A percentile compares a stretch with the other conserved stretches of the same genome.
Evolutionary conservation across 192 early-diverging fungal genomes (phyloP).

Genomic region (Spinellus fusiger): DNA sequence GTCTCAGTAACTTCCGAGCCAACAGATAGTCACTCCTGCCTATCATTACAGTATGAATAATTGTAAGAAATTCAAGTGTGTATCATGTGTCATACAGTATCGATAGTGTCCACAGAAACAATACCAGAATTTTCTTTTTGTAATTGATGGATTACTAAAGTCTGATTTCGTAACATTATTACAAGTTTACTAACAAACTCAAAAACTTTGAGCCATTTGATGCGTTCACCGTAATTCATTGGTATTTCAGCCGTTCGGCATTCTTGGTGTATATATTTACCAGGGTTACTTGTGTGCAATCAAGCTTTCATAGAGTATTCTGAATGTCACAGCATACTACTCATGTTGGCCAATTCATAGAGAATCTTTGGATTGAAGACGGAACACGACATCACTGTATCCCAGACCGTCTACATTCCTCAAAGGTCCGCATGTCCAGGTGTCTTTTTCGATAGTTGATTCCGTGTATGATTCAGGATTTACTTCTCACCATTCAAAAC

Average conservation of each 20-base stretch:
- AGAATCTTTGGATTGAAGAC: no score
- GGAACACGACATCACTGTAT: not conserved
- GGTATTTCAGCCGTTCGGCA: slow-evolving; percentile 8
- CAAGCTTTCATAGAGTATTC: no score
- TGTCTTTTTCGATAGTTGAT: not conserved
- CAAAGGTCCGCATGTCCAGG: not conserved
- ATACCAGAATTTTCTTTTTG: slow-evolving; percentile 17
- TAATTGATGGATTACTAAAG: slow-evolving; percentile 8
- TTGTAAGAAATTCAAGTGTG: not conserved
- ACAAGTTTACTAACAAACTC: slow-evolving; percentile 8
- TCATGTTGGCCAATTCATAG: no score
- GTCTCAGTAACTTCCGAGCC: no score
- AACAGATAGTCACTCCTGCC: no score
- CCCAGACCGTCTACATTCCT: not conserved
- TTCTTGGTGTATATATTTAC: slow-evolving; percentile 10
- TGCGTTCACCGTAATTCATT: not conserved
- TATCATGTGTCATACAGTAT: slow-evolving; percentile 4
- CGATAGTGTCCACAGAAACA: slow-evolving; percentile 1
- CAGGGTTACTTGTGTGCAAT: not conserved
- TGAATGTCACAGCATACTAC: no score
- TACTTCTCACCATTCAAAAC: not conserved
- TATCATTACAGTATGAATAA: no score
- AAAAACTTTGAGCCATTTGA: slow-evolving; percentile 9
- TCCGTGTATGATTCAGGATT: not conserved
- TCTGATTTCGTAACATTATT: slow-evolving; percentile 9